phyloP scores from a whole-genome alignment of 176 grass and related monocot species.

The Olyra latifolia region DNA sequence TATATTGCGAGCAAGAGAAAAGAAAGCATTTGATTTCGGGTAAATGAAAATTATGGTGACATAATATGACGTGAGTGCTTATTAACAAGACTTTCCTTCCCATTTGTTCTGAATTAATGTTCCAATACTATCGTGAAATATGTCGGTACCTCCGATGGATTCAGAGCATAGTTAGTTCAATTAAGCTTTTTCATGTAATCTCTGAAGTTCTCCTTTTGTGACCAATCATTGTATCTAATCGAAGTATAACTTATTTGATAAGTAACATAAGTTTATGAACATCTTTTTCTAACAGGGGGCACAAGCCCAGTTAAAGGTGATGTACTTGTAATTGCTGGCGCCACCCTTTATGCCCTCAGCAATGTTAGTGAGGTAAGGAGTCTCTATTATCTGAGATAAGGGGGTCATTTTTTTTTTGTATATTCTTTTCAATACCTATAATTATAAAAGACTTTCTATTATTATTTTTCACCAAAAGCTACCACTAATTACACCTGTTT shows the following conservation, averaged over 20 bases:
- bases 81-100: background rate
- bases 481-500: background rate
- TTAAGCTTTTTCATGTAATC: background rate
- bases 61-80: background rate
- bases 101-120: background rate
- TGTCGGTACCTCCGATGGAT: background rate
- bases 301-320: conserved; percentile 64
- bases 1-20: background rate
- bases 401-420: background rate
- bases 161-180: background rate
- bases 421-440: background rate
- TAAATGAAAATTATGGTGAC: conserved; percentile 7
- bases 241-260: background rate
- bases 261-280: background rate
- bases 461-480: conserved; percentile 1
- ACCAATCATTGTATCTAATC: background rate
- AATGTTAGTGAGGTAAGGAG: conserved; percentile 71
- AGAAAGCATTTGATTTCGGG: background rate
- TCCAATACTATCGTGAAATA: background rate
- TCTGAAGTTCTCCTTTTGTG: background rate
- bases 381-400: background rate
- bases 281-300: conserved; percentile 36
- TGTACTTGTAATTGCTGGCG: conserved; percentile 51
- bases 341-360: conserved; percentile 70
- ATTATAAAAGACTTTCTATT: background rate